Base-by-base conservation (phyloP, 2,329 filamentous ascomycete species). In the Colletotrichum sp. region DNA sequence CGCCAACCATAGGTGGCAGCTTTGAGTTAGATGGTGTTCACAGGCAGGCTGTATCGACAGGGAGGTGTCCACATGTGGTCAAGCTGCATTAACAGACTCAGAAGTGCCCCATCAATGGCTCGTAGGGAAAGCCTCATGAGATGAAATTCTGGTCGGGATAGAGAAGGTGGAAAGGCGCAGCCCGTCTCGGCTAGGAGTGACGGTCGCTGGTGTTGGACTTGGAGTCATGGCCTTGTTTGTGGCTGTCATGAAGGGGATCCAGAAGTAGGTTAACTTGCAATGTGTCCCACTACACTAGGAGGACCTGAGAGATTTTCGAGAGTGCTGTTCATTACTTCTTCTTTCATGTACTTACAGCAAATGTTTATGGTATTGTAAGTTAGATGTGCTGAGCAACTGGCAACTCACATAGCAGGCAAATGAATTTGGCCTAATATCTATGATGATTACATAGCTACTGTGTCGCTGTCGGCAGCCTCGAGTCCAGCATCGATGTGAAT, bases 381-480 rank as follows among this genome's bases (percentile, higher is more conserved):
- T 30, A 30, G 8, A 30, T 30, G 28, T 30, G 28, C 28, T 30
- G 28, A 30, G 30, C 30, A 24, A 6, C 52, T 57, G 12, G 3
- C 21, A 57, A 57, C 13, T 26, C 9, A 26, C 52, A 26, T 26
- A 57, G 1, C 49, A 26, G 15, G 5, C 8, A 3, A n/a, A 49
- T 7, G 18, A n/a, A 49, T 28, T 28, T 28, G 28, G 28, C 28
- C 28, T 28, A 28, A 28, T 28, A 28, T 28, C 28, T 28, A 28
- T 28, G 28, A 28, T 28, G 28, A 28, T 28, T 28, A 28, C 28
- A 28, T 28, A 28, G 28, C 18, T 49, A 10, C 9, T 49, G 0
- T 1, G 1, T 12, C 0, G 39, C 1, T 49, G 39, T 9, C 1
- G 18, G 18, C 18, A 49, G 18, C 18, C 9, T n/a, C 39, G 3